These are phyloP conservation scores for Candida sp. DNA, from an alignment of 1,139 yeast species.

Conservation along the genomic window DNA sequence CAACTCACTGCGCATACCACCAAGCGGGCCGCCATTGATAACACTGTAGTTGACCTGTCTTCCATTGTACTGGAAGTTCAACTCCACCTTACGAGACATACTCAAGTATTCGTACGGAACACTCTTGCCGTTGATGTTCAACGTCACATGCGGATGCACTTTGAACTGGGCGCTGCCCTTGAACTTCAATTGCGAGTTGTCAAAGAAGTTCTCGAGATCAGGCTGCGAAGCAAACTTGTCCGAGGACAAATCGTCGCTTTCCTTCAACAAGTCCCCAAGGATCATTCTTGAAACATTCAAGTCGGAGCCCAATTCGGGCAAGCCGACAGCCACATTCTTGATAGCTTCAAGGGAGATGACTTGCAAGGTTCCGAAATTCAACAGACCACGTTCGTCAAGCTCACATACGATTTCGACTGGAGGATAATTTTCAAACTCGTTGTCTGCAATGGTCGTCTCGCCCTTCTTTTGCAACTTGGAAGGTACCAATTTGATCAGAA, in stretches of 20 bases:
- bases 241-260: background rate
- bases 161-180: conserved; percentile 36
- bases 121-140: conserved; percentile 37
- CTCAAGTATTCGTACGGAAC: conserved; percentile 49
- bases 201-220: conserved; percentile 47
- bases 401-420: conserved; percentile 61
- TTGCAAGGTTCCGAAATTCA: conserved; percentile 43
- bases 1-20: conserved; percentile 56
- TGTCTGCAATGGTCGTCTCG: conserved; percentile 14
- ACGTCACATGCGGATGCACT: conserved; percentile 40
- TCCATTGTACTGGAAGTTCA: conserved; percentile 39
- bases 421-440: conserved; percentile 32
- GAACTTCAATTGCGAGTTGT: conserved; percentile 41
- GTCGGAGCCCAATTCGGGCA: conserved; percentile 46
- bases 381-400: conserved; percentile 38
- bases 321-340: conserved; percentile 39
- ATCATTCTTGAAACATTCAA: conserved; percentile 49
- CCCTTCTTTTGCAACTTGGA: conserved; percentile 31
- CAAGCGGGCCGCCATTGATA: conserved; percentile 60
- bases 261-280: conserved; percentile 33
- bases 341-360: conserved; percentile 56
- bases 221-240: conserved; percentile 43
- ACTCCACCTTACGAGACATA: conserved; percentile 44
- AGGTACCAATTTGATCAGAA: conserved; percentile 57
- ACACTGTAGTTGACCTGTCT: conserved; percentile 47